phyloP scores from a whole-genome alignment of 768 basidiomycete species.

The Tylopilus balloui region DNA sequence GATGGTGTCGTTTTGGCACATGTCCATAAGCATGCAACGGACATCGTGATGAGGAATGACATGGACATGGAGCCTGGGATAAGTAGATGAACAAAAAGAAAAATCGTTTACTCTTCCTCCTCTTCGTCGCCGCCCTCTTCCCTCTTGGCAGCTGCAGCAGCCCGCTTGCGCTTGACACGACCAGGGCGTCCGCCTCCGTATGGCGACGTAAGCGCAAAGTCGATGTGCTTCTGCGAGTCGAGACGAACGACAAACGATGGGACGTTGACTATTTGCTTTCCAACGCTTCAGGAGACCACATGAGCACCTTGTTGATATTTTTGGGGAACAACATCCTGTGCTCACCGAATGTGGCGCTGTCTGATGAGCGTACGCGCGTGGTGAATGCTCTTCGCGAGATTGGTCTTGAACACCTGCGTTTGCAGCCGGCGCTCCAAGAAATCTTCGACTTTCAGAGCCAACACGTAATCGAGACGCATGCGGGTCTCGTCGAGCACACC shows the following conservation, averaged over 20 bases:
- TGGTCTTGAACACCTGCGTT: conserved; percentile 99
- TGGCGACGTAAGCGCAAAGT: conserved; percentile 95
- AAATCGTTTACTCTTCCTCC: conserved; percentile 71
- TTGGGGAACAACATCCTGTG: conserved; percentile 6
- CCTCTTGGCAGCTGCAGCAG: conserved; percentile 86
- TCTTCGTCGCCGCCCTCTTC: conserved; percentile 87
- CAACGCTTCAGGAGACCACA: conserved; percentile 56
- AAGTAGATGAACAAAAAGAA: conserved; percentile 20
- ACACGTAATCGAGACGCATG: conserved; percentile 99
- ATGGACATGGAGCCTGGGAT: conserved; percentile 27
- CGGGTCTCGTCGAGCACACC: conserved; percentile 98
- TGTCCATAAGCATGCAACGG: conserved; percentile 31
- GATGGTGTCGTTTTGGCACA: conserved; percentile 26
- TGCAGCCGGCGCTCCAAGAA: conserved; percentile 99
- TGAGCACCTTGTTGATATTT: neutral
- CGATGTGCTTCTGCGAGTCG: conserved; percentile 99
- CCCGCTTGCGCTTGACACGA: conserved; percentile 98
- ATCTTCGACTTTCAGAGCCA: conserved; percentile 98
- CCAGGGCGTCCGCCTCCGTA: conserved; percentile 93
- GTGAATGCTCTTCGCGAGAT: conserved; percentile 96
- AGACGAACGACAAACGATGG: conserved; percentile 99
- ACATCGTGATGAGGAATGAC: conserved; percentile 26
- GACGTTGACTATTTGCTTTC: conserved; percentile 98
- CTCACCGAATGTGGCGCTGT: conserved; percentile 96
- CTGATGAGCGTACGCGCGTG: conserved; percentile 98